Evolutionary conservation across 164 flowering plant genomes (phyloP).

Genomic region (Nymphaea thermarum): DNA sequence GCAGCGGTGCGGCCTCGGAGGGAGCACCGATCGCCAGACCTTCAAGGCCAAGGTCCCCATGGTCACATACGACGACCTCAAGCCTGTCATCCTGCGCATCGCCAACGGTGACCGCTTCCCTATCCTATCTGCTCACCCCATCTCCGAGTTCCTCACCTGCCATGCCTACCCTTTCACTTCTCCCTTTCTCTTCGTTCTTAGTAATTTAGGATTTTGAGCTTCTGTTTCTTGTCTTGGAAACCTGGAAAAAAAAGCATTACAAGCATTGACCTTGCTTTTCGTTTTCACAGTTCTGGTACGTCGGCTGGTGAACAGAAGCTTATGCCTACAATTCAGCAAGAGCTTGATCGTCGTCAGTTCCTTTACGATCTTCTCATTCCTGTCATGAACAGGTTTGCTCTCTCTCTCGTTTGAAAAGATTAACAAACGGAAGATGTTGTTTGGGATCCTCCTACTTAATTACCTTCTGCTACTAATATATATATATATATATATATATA

Average conservation of each 20-base stretch:
- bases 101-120: constrained; percentile 36
- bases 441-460: no score
- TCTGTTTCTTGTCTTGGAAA: no score
- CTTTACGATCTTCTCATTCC: constrained; percentile 34
- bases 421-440: no score
- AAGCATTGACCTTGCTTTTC: neutral
- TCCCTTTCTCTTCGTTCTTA: no score
- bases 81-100: constrained; percentile 29
- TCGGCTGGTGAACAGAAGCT: constrained; percentile 35
- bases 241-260: no score
- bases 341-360: constrained; percentile 25
- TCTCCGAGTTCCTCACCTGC: constrained; percentile 39
- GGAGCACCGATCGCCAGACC: constrained; percentile 20
- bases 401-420: no score
- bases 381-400: constrained; percentile 30
- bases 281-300: constrained; percentile 26
- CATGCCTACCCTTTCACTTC: no score
- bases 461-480: no score
- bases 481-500: no score
- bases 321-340: constrained; percentile 29
- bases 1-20: constrained; percentile 13
- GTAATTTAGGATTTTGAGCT: no score
- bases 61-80: constrained; percentile 28
- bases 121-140: constrained; percentile 24
- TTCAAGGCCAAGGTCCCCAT: constrained; percentile 28